Evolutionary conservation across 2,329 filamentous ascomycete genomes (phyloP).

Genomic region (Pseudopithomyces chartarum): DNA sequence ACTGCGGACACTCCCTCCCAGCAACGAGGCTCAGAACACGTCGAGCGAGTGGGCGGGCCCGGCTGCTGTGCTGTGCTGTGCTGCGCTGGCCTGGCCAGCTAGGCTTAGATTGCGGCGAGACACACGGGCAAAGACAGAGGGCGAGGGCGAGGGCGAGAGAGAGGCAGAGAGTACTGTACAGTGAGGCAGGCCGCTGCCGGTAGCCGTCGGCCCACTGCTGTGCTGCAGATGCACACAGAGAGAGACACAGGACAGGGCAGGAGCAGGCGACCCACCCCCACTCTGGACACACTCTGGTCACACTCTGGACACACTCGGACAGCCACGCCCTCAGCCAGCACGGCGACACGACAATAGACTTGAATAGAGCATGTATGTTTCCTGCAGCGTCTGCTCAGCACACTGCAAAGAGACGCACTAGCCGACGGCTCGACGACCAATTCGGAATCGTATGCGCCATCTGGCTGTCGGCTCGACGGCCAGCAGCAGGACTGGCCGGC

Average conservation of each 20-base stretch:
- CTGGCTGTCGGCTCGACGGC: slow-evolving; percentile 26
- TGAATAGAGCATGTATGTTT: no score
- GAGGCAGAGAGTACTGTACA: no score
- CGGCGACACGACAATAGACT: no score
- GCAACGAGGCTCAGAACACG: background rate
- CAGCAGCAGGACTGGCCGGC: slow-evolving; percentile 31
- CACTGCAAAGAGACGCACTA: slow-evolving; percentile 23
- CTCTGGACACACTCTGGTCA: no score
- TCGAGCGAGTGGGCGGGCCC: background rate
- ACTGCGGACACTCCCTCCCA: slow-evolving; percentile 12
- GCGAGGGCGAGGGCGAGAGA: no score
- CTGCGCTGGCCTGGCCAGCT: background rate
- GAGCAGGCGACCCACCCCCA: background rate
- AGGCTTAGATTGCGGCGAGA: no score
- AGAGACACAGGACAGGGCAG: background rate
- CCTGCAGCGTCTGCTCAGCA: slow-evolving; percentile 23
- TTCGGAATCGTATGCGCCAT: slow-evolving; percentile 24
- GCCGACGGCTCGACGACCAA: slow-evolving; percentile 23
- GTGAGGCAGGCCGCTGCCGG: background rate
- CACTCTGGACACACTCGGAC: no score
- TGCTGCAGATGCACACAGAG: no score
- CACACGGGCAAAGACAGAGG: no score
- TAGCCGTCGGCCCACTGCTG: background rate
- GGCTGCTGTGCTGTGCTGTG: background rate
- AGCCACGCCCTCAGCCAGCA: no score